phyloP scores from a whole-genome alignment of 225 moss, liverwort and hornwort genomes.

The Physcomitrellopsis africana region DNA sequence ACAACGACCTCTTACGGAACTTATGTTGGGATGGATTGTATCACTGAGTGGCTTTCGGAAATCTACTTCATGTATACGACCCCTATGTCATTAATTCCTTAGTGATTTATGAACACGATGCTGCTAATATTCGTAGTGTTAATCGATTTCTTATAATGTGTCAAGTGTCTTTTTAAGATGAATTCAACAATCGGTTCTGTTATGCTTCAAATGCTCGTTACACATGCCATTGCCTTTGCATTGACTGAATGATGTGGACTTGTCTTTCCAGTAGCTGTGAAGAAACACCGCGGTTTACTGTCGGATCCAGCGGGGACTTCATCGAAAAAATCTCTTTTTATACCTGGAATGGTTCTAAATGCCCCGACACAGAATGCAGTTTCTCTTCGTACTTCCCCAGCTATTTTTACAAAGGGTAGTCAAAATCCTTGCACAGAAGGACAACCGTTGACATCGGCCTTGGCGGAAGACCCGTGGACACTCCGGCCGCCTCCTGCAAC shows the following conservation, averaged over 20 bases:
- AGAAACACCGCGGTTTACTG: slow-evolving; percentile 31
- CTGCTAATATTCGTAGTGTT: background rate
- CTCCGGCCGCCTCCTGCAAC: slow-evolving; percentile 22
- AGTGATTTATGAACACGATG: background rate
- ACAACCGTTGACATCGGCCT: background rate
- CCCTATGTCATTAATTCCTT: background rate
- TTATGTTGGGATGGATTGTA: slow-evolving; percentile 13
- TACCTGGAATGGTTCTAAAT: slow-evolving; percentile 38
- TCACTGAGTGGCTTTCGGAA: background rate
- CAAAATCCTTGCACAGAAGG: slow-evolving; percentile 12
- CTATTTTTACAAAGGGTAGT: slow-evolving; percentile 19
- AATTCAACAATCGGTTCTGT: background rate
- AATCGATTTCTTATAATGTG: background rate
- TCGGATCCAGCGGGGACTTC: slow-evolving; percentile 27
- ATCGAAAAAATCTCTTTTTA: slow-evolving; percentile 33
- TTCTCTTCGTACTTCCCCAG: slow-evolving; percentile 26
- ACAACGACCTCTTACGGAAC: background rate
- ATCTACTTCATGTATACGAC: background rate
- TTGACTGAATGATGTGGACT: background rate
- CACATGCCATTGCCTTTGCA: background rate
- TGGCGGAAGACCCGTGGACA: slow-evolving; percentile 25
- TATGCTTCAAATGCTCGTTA: background rate
- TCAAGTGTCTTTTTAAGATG: slow-evolving; percentile 1
- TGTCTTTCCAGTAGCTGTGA: slow-evolving; percentile 27
- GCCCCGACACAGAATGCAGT: slow-evolving; percentile 29